A percentile compares a stretch with the other conserved stretches of the same genome.
These are phyloP conservation scores for Steccherinum ochraceum DNA, from an alignment of 768 basidiomycete species.

Conservation along the genomic window DNA sequence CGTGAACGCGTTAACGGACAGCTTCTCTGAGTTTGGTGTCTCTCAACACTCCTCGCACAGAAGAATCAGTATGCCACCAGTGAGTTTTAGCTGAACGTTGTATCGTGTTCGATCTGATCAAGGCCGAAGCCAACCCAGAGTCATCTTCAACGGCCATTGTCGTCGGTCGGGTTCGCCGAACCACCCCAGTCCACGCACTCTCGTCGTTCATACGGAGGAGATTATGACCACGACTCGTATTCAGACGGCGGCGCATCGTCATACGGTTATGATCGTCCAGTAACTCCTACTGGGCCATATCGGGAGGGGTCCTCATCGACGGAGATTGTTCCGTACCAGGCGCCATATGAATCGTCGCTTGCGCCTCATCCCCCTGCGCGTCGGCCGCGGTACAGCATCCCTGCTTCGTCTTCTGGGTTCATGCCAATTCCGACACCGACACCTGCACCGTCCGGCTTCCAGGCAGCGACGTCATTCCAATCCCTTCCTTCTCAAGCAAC, in stretches of 20 bases:
- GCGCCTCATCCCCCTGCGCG: constrained; percentile 28
- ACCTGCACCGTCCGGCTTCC: constrained; percentile 28
- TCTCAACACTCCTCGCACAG: constrained; percentile 18
- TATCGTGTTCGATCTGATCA: constrained; percentile 17
- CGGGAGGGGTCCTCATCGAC: constrained; percentile 15
- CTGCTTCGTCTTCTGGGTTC: constrained; percentile 64
- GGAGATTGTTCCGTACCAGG: constrained; percentile 36
- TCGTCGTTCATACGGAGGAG: neutral
- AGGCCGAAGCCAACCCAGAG: neutral
- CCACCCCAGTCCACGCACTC: neutral
- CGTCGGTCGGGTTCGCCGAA: neutral
- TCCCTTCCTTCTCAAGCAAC: neutral
- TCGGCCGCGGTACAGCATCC: constrained; percentile 63
- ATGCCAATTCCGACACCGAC: constrained; percentile 42
- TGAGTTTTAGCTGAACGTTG: constrained; percentile 16
- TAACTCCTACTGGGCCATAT: constrained; percentile 6
- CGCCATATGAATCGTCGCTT: constrained; percentile 35
- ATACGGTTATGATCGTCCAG: constrained; percentile 7
- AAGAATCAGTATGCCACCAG: constrained; percentile 17
- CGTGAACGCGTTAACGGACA: constrained; percentile 51
- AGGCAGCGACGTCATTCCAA: constrained; percentile 5
- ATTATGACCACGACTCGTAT: constrained; percentile 5
- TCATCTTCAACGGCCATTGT: neutral
- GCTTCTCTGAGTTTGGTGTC: constrained; percentile 62
- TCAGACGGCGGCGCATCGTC: neutral